phyloP scores from a whole-genome alignment of 2,329 filamentous ascomycete species.

The Nannizziopsis arthrosporioides region DNA sequence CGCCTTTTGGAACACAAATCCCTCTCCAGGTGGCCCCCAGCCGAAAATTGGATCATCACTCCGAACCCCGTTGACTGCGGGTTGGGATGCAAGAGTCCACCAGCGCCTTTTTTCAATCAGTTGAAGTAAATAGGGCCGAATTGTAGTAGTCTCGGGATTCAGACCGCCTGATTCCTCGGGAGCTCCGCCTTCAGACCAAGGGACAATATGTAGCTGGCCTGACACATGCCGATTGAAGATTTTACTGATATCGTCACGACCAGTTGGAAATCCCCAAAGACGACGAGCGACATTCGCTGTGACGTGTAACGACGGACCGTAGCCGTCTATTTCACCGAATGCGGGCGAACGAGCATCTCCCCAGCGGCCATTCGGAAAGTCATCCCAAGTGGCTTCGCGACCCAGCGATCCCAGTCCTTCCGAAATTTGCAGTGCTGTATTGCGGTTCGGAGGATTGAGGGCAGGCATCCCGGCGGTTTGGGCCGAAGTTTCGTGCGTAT shows the following conservation, averaged over 20 bases:
- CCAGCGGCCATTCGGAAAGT: conserved; percentile 93
- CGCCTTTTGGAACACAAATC: conserved; percentile 95
- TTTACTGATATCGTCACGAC: conserved; percentile 57
- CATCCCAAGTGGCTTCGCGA: conserved; percentile 94
- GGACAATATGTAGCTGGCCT: conserved; percentile 68
- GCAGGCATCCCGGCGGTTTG: conserved; percentile 64
- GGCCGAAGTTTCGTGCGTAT: conserved; percentile 55
- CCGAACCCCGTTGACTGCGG: conserved; percentile 74
- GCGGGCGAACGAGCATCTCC: conserved; percentile 86
- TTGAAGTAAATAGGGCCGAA: conserved; percentile 60
- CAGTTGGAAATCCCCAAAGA: conserved; percentile 72
- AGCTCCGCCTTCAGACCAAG: conserved; percentile 74
- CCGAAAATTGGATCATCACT: conserved; percentile 72
- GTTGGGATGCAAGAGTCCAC: conserved; percentile 95
- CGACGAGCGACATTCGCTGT: conserved; percentile 69
- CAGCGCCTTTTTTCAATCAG: conserved; percentile 70
- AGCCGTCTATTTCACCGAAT: conserved; percentile 95
- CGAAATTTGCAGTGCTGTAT: conserved; percentile 81
- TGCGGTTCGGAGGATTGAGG: conserved; percentile 57
- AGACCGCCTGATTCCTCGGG: conserved; percentile 40
- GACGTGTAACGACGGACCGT: conserved; percentile 89
- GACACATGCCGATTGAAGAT: conserved; percentile 73
- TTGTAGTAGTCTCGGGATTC: conserved; percentile 65
- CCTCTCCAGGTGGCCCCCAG: conserved; percentile 75
- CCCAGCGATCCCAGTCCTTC: conserved; percentile 84